Percentiles rank a stretch among this genome's conserved stretches.
phyloP scores from a whole-genome alignment of 345 rosid species.

The Bruguiera sexangula region DNA sequence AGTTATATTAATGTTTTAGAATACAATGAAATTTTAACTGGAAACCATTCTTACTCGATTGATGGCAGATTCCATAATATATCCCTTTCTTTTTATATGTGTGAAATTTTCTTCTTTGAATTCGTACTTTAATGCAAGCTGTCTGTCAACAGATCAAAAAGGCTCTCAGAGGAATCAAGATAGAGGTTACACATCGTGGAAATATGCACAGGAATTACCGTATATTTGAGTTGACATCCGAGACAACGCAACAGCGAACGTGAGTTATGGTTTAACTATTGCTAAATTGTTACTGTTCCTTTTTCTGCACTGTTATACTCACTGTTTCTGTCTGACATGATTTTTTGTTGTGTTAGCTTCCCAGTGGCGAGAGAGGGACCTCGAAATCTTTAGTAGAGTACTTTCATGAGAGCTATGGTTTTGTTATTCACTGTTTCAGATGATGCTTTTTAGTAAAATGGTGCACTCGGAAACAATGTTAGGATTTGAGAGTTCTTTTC shows the following conservation, averaged over 20 bases:
- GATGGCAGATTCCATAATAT: background rate
- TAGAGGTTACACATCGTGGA: slow-evolving; percentile 95
- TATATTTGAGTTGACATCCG: slow-evolving; percentile 80
- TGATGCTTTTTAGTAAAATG: too few relatives aligned
- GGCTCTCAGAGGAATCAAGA: slow-evolving; percentile 86
- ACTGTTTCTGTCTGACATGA: slow-evolving; percentile 8
- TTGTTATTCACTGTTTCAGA: slow-evolving; percentile 37
- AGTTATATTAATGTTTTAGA: too few relatives aligned
- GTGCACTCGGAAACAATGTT: too few relatives aligned
- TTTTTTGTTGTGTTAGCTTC: slow-evolving; percentile 43
- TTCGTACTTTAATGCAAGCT: too few relatives aligned
- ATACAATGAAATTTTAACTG: too few relatives aligned
- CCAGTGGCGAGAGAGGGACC: slow-evolving; percentile 85
- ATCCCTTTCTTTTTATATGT: background rate
- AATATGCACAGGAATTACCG: slow-evolving; percentile 95
- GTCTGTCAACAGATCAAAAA: slow-evolving; percentile 57
- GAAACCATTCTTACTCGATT: background rate
- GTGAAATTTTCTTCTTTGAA: background rate
- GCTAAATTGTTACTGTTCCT: too few relatives aligned
- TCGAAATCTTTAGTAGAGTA: slow-evolving; percentile 81
- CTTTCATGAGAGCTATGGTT: slow-evolving; percentile 70
- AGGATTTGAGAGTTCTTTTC: background rate
- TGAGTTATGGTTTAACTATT: slow-evolving; percentile 38
- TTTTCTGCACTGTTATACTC: too few relatives aligned
- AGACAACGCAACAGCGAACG: slow-evolving; percentile 87